Evolutionary conservation across 257 asterid species (phyloP), one percentile per base, ranked within the genome.

Genomic region (Petrea volubilis): DNA sequence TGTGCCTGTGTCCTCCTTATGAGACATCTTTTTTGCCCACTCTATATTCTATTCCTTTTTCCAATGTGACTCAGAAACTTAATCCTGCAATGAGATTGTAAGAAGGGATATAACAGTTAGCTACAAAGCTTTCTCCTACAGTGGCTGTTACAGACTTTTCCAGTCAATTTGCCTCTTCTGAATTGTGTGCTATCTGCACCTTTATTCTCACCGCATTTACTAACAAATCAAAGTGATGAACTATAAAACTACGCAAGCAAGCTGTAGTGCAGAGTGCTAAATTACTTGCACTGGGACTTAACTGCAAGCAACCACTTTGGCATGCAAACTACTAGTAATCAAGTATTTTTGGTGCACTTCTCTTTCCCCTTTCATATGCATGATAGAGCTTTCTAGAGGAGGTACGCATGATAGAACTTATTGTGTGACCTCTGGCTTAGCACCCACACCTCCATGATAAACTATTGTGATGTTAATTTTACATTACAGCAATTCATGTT

Each of bases 351-450:
- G n/a, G 20, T 21, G 51, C 44, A 31, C 14, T 33, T 34, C 64
- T 15, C 18, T 17, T 12, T 66, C 33, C 55, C 20, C 40, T 44
- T 59, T 43, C 50, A 0, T 31, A 52, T 74, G 41, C 53, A 27
- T 43, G 61, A 51, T 38, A 36, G n/a, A n/a, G n/a, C n/a, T n/a
- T n/a, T n/a, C n/a, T n/a, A n/a, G n/a, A n/a, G n/a, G n/a, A n/a
- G n/a, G n/a, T n/a, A n/a, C n/a, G n/a, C n/a, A n/a, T n/a, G n/a
- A n/a, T n/a, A n/a, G 38, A 57, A 25, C 56, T 43, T 61, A 24
- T 63, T 62, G 51, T 25, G 24, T 66, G 46, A 41, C n/a, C 28
- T 29, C 51, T 67, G 56, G 21, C 49, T 51, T 28, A 36, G 63
- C 67, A 52, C 23, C 67, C 40, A 61, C 41, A 23, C 12, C 17